Evolutionary conservation across 2,329 filamentous ascomycete species (phyloP).

Genomic region (Xylogone sp.): DNA sequence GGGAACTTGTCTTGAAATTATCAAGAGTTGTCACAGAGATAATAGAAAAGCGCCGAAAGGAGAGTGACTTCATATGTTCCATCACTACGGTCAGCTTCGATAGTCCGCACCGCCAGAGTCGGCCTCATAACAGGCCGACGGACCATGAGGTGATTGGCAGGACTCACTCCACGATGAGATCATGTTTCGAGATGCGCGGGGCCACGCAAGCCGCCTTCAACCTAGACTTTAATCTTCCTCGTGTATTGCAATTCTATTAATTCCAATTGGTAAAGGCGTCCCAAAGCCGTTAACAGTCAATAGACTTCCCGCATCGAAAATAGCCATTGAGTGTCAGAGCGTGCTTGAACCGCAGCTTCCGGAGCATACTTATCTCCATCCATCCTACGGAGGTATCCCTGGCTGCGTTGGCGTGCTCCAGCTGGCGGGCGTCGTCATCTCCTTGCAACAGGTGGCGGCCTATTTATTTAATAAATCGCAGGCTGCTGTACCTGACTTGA

Average conservation of each 20-base stretch:
- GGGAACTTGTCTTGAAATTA: too few species aligned
- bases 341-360: neutral
- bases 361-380: neutral
- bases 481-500: neutral
- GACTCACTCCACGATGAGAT: neutral
- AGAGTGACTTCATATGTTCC: too few species aligned
- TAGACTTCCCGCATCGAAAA: conserved; percentile 43
- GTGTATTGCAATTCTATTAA: conserved; percentile 34
- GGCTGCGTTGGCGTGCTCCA: neutral
- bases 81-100: neutral
- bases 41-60: too few species aligned
- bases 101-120: neutral
- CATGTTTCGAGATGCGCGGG: neutral
- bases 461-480: neutral
- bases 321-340: conserved; percentile 22
- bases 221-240: neutral
- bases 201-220: neutral
- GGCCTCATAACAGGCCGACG: neutral
- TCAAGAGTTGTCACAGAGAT: too few species aligned
- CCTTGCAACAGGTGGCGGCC: neutral
- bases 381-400: neutral
- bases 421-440: neutral
- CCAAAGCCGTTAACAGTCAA: conserved; percentile 34
- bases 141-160: neutral
- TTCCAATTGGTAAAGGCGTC: conserved; percentile 33